Evolutionary conservation across 2,329 filamentous ascomycete species (phyloP).

Genomic region (Hymenotorrendiella dingleyae): DNA sequence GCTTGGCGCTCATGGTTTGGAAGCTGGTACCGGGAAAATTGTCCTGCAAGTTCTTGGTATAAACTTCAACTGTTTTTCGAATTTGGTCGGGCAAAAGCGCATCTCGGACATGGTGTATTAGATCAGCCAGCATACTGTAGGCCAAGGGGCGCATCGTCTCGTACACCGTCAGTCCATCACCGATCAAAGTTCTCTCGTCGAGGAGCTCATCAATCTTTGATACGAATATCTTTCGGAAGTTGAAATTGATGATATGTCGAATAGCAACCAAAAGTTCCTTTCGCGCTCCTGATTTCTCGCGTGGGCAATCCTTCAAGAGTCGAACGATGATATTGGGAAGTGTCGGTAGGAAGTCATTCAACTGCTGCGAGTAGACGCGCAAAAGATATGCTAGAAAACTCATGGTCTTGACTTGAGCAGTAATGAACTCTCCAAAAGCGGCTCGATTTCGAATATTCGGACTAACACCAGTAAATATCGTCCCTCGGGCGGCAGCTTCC

Average conservation of each 20-base stretch:
- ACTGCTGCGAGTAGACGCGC: conserved; percentile 77
- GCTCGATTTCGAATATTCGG: conserved; percentile 88
- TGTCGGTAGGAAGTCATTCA: conserved; percentile 80
- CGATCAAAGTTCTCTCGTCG: conserved; percentile 89
- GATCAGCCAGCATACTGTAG: conserved; percentile 96
- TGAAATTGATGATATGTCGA: conserved; percentile 98
- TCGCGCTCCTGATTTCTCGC: conserved; percentile 86
- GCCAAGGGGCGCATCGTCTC: conserved; percentile 93
- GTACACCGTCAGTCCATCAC: conserved; percentile 92
- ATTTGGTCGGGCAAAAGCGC: conserved; percentile 87
- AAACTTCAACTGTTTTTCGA: conserved; percentile 90
- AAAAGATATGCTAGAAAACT: conserved; percentile 94
- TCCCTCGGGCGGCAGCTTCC: conserved; percentile 72
- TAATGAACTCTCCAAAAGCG: conserved; percentile 96
- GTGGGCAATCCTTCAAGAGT: conserved; percentile 84
- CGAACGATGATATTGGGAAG: conserved; percentile 87
- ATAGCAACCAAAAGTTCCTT: conserved; percentile 97
- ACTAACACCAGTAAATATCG: conserved; percentile 88
- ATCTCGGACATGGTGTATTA: conserved; percentile 95
- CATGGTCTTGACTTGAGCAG: conserved; percentile 98
- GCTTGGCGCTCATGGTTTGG: conserved; percentile 98
- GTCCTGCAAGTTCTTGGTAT: conserved; percentile 92
- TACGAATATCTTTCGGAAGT: conserved; percentile 91
- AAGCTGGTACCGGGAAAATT: conserved; percentile 97
- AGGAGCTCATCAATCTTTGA: conserved; percentile 91